Evolutionary conservation across 257 asterid species (phyloP).

Genomic region (Coffea canephora): DNA sequence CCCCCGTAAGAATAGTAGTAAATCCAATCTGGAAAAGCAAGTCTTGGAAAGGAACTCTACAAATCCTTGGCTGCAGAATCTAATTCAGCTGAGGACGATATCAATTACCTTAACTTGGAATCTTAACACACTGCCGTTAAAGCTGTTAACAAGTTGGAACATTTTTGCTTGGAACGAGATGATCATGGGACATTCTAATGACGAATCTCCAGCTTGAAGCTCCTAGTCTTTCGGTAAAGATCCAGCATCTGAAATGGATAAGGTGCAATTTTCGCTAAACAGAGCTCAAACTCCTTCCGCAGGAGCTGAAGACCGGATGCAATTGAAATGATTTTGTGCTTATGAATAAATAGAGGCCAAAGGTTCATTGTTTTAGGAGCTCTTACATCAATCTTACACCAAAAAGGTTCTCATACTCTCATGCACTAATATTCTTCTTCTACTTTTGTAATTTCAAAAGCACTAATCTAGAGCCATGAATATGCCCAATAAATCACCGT

Average conservation of each 20-base stretch:
- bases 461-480: background rate
- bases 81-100: conserved; percentile 45
- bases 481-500: background rate
- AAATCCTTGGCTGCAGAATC: conserved; percentile 50
- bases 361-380: background rate
- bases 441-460: background rate
- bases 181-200: conserved; percentile 42
- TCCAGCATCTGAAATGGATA: conserved; percentile 60
- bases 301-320: conserved; percentile 43
- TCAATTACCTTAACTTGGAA: conserved; percentile 42
- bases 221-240: conserved; percentile 85
- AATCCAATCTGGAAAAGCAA: conserved; percentile 69
- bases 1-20: background rate
- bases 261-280: conserved; percentile 38
- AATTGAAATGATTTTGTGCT: too few relatives aligned
- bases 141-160: conserved; percentile 67
- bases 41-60: conserved; percentile 76
- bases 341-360: too few relatives aligned
- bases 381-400: background rate
- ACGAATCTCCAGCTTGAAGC: conserved; percentile 63
- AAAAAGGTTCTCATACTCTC: background rate
- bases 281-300: conserved; percentile 57
- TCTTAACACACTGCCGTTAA: conserved; percentile 75
- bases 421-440: background rate
- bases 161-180: conserved; percentile 66